Base-by-base conservation (phyloP, 2,329 filamentous ascomycete species). In the Aspergillus cejpii region DNA sequence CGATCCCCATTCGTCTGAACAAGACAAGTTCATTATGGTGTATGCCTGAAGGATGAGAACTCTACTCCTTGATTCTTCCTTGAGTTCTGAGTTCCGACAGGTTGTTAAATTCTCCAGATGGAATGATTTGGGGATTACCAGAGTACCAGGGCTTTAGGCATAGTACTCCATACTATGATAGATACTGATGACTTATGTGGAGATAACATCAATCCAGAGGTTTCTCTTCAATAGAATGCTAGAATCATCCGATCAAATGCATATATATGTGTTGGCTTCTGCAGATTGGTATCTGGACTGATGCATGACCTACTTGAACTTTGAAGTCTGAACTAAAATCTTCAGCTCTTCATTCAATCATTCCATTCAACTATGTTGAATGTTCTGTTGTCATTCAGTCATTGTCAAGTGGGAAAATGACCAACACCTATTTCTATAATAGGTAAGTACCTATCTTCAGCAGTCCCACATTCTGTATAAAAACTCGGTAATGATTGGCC, bases 211-310 rank as follows among this genome's bases (percentile, higher is more conserved):
- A n/a, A n/a, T n/a, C n/a, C n/a, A n/a, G n/a, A n/a, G n/a, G n/a
- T n/a, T n/a, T n/a, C n/a, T n/a, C n/a, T n/a, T n/a, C n/a, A n/a
- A n/a, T n/a, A n/a, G n/a, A n/a, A n/a, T n/a, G n/a, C n/a, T n/a
- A n/a, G n/a, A n/a, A 48, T 50, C 29, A 43, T 42, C 50, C 44
- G 14, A 48, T 36, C n/a, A 10, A 33, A 48, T 55, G 48, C 50
- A 57, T 46, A 50, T 53, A 59, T 60, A 55, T 50, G 57, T 60
- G 57, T 55, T 56, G 54, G 46, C 37, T 45, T 45, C 45, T 57
- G 53, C 56, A 60, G 55, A 51, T 50, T 53, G 42, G 23, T 46
- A 55, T 49, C 51, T 50, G 39, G 41, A 49, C 51, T 41, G 44
- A 43, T 39, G 39, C 11, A 20, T 34, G 31, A 34, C 11, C 14